Conservation (phyloP, 495 filamentous ascomycete species). For the Aspergillus sclerotiicarbonarius region DNA sequence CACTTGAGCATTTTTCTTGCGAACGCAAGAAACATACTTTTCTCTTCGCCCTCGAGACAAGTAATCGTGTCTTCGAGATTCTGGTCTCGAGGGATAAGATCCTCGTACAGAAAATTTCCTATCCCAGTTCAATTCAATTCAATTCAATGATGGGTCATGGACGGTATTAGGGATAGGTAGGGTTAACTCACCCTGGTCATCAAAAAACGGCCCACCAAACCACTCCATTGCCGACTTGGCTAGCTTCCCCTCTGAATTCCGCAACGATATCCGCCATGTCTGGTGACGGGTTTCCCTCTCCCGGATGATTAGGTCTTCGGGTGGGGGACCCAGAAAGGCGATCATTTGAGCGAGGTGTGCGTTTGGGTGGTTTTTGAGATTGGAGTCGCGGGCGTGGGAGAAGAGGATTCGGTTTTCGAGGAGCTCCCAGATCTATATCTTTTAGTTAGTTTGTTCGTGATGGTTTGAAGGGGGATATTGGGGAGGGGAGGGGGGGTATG, state of each 20-base stretch:
- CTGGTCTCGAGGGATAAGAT: not conserved
- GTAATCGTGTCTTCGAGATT: not conserved
- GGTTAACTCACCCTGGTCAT: not conserved
- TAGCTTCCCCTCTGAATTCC: not conserved
- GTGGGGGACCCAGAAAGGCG: constrained; percentile 37
- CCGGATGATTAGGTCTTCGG: constrained; percentile 1
- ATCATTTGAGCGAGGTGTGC: constrained; percentile 36
- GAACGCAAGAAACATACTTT: not conserved
- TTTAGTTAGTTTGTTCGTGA: constrained; percentile 3
- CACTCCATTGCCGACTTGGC: not conserved
- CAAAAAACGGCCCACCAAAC: not conserved
- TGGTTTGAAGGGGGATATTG: too few relatives aligned
- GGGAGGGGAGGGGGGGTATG: not conserved
- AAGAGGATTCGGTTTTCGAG: constrained; percentile 29
- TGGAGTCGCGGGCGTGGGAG: constrained; percentile 16
- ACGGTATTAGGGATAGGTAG: too few relatives aligned
- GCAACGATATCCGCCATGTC: not conserved
- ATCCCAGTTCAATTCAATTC: too few relatives aligned
- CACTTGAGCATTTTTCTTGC: not conserved
- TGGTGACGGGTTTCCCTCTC: too few relatives aligned
- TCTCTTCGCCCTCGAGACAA: not conserved
- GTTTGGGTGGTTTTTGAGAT: constrained; percentile 24
- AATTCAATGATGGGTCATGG: too few relatives aligned
- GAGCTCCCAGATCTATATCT: constrained; percentile 35
- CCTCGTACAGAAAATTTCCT: not conserved